phyloP scores from a whole-genome alignment of 805 yeast genomes.

The Starmerella bombicola region DNA sequence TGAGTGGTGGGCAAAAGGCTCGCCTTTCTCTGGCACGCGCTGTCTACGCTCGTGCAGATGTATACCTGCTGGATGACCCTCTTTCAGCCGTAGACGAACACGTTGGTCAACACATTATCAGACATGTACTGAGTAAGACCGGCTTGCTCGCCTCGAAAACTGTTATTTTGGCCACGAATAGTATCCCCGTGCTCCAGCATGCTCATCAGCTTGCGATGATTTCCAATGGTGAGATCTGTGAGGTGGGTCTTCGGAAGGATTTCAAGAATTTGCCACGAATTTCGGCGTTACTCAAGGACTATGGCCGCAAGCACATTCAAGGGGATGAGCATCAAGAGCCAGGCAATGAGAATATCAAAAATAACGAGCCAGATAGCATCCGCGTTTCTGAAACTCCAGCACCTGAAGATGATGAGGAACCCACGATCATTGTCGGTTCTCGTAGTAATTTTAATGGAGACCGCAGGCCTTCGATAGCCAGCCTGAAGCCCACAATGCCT shows the following conservation, averaged over 20 bases:
- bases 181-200: conserved; percentile 63
- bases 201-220: conserved; percentile 63
- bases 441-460: background rate
- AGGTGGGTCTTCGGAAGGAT: conserved; percentile 26
- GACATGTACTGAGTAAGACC: conserved; percentile 61
- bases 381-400: background rate
- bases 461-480: conserved; percentile 53
- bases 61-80: conserved; percentile 63
- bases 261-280: conserved; percentile 12
- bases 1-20: conserved; percentile 87
- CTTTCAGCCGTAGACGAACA: conserved; percentile 78
- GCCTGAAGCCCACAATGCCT: conserved; percentile 31
- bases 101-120: conserved; percentile 70
- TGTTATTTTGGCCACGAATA: conserved; percentile 73
- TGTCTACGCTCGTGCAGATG: conserved; percentile 56
- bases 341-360: background rate
- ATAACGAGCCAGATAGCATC: background rate
- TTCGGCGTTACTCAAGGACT: conserved; percentile 16
- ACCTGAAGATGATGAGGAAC: conserved; percentile 18
- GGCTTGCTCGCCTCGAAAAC: conserved; percentile 69
- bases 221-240: conserved; percentile 36
- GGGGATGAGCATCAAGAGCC: background rate
- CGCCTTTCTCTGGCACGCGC: conserved; percentile 69
- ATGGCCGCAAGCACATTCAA: conserved; percentile 12
- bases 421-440: conserved; percentile 20